Conservation (phyloP, 2,329 filamentous ascomycete genomes). For the Alternaria triticina region DNA sequence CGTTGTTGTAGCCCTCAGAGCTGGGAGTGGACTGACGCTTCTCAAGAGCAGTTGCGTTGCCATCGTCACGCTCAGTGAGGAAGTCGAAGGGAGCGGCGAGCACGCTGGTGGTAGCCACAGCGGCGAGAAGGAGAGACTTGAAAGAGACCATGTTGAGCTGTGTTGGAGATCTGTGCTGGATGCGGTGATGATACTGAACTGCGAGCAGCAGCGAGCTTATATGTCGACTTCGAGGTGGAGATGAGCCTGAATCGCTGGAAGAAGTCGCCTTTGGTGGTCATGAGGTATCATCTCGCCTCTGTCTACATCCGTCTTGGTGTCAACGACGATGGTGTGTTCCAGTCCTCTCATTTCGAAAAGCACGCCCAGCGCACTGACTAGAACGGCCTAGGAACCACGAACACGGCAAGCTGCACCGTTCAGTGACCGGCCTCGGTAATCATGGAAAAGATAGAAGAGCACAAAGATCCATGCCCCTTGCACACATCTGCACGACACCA, state of each 20-base stretch:
- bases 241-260: conserved; percentile 23
- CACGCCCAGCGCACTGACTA: conserved; percentile 1
- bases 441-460: background rate
- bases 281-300: conserved; percentile 6
- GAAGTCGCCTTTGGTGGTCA: conserved; percentile 13
- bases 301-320: conserved; percentile 11
- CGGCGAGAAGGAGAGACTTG: conserved; percentile 28
- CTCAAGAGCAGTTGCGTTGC: conserved; percentile 23
- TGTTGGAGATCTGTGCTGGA: conserved; percentile 9
- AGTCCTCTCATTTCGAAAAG: conserved; percentile 8
- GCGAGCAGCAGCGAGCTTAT: conserved; percentile 13
- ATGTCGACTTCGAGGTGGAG: conserved; percentile 3
- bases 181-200: conserved; percentile 9
- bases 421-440: background rate
- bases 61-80: conserved; percentile 27
- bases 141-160: conserved; percentile 28
- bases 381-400: background rate
- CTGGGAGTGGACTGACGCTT: conserved; percentile 48
- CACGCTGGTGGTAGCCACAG: conserved; percentile 18
- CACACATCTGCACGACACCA: conserved; percentile 3
- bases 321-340: background rate
- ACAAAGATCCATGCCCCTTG: conserved; percentile 3
- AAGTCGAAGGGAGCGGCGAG: conserved; percentile 27
- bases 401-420: background rate
- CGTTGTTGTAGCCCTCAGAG: conserved; percentile 53